Base-by-base conservation (phyloP, 345 rosid genomes). In the Lumnitzera racemosa region DNA sequence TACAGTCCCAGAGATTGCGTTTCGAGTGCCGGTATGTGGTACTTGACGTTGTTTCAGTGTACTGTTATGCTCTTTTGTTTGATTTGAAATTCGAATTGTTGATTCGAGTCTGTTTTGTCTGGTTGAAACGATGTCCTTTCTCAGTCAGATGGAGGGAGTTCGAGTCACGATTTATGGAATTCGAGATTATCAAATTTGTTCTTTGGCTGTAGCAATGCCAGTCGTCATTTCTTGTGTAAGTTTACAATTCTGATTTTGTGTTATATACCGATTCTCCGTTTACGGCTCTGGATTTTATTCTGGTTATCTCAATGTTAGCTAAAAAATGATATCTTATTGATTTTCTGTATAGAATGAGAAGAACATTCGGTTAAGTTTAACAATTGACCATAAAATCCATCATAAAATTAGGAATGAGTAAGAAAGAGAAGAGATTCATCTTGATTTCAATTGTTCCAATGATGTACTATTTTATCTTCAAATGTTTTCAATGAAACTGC, bases 181-280 rank as follows among this genome's bases (percentile, higher is more conserved):
- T 83, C 94, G 6, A 77, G 72, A 15, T 69, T 59, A 53, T 85
- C 97, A 8, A 76, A 75, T 46, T 78, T 81, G 56, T 89, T 78
- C 80, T 61, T 71, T 36, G 94, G 90, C 24, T 92, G 98, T 86
- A 87, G 95, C 68, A 77, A 86, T 67, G 83, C 91, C 67, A 74
- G 74, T 70, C 59, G 62, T 15, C 63, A 65, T 51, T 87, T 89
- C 74, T 78, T 24, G 58, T 47, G 98, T 92, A 73, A 61, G 51
- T 53, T 27, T 27, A 27, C 4, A 27, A 27, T 27, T 25, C 56
- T 60, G 10, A 2, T 53, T 53, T 46, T 24, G 4, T 11, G 13
- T 54, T 47, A 2, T 15, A 25, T 25, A 49, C 56, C 53, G 9
- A 49, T 63, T 24, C 15, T 13, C 7, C 24, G 51, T 27, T 36